Conservation (phyloP, 2,329 filamentous ascomycete genomes). For the Botryotinia calthae region DNA sequence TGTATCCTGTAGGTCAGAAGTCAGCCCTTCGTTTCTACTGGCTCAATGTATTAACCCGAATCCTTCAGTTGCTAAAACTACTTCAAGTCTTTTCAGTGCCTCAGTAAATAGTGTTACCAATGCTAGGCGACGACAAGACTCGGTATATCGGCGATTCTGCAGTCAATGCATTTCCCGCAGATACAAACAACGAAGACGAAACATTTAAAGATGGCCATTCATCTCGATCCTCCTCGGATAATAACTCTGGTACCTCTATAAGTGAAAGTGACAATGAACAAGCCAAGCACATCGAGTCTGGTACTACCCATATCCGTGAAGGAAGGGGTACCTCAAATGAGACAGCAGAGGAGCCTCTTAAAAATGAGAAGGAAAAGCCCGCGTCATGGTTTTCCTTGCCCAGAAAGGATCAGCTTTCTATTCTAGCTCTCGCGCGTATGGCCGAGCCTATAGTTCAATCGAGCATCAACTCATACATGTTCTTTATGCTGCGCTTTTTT, state of each 20-base stretch:
- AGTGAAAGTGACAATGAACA: background rate
- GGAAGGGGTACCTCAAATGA: background rate
- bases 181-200: background rate
- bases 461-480: conserved; percentile 8
- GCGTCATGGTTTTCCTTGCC: background rate
- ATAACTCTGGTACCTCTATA: background rate
- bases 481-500: conserved; percentile 5
- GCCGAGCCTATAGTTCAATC: conserved; percentile 10
- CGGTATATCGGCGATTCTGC: background rate
- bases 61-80: background rate
- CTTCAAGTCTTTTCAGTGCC: background rate
- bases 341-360: background rate
- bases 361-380: background rate
- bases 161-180: background rate
- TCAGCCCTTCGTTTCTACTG: background rate
- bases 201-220: background rate
- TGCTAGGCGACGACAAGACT: background rate
- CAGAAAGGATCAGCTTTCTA: background rate
- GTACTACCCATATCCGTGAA: background rate
- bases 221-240: background rate
- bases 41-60: background rate
- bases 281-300: background rate
- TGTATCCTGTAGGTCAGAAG: background rate
- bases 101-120: background rate
- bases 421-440: conserved; percentile 1